A percentile compares a stretch with the other conserved stretches of the same genome.
Conservation (phyloP, 805 yeast genomes). For the Starmera pachycereana region DNA sequence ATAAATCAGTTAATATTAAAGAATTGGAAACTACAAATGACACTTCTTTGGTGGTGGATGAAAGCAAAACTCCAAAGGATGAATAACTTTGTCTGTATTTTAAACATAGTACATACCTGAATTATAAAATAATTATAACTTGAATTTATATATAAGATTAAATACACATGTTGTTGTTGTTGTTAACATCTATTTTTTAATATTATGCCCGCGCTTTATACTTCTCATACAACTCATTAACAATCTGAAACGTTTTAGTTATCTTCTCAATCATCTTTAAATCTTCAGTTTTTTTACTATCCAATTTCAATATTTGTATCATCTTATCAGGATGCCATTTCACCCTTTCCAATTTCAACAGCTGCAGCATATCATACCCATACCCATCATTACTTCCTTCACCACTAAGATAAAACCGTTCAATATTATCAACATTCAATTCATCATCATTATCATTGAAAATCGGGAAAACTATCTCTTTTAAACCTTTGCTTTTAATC, state of each 20-base stretch:
- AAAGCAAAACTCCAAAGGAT: conserved; percentile 20
- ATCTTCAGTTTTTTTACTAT: conserved; percentile 2
- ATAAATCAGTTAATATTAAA: conserved; percentile 7
- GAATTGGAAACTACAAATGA: conserved; percentile 5
- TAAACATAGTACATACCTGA: too few species aligned
- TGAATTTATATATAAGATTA: too few species aligned
- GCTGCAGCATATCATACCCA: conserved; percentile 1
- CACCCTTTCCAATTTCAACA: conserved; percentile 39
- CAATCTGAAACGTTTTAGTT: conserved; percentile 31
- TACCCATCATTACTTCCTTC: conserved; percentile 4
- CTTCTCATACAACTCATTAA: conserved; percentile 29
- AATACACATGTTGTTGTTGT: too few species aligned
- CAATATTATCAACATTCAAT: conserved; percentile 5
- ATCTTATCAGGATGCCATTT: conserved; percentile 69
- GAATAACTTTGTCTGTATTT: not conserved
- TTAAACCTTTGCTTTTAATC: conserved; percentile 4
- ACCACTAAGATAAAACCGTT: conserved; percentile 8
- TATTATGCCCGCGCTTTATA: too few species aligned
- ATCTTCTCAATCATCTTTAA: conserved; percentile 15
- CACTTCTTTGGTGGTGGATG: conserved; percentile 3
- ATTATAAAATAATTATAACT: too few species aligned
- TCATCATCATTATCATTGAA: conserved; percentile 24
- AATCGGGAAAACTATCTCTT: conserved; percentile 15
- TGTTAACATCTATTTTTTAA: too few species aligned
- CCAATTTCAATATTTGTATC: conserved; percentile 21